Percentiles rank a stretch among this genome's conserved stretches.
These are phyloP conservation scores for Vitis hybrid DNA, from an alignment of 177 flowering plant genomes.

Conservation along the genomic window DNA sequence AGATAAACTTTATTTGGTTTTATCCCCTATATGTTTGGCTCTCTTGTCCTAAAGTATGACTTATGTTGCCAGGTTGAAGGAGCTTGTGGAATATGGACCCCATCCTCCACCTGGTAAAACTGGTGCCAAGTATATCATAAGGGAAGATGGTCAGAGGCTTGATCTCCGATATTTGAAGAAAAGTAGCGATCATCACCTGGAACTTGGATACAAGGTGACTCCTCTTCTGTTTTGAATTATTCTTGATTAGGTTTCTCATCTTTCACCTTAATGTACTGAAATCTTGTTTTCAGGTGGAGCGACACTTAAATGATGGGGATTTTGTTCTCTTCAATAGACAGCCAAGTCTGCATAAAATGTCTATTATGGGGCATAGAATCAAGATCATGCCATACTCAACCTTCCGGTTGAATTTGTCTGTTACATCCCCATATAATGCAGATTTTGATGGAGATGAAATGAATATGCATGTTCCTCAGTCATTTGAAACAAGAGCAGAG, in stretches of 20 bases:
- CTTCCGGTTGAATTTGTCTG: constrained; percentile 90
- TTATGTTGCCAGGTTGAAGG: constrained; percentile 58
- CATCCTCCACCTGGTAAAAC: constrained; percentile 99
- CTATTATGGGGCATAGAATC: constrained; percentile 98
- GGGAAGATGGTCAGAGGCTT: constrained; percentile 98
- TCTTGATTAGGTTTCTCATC: background rate
- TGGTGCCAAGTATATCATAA: constrained; percentile 96
- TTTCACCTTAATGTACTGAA: background rate
- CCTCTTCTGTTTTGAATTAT: background rate
- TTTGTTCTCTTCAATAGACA: constrained; percentile 95
- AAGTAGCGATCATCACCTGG: constrained; percentile 97
- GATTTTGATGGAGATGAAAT: constrained; percentile 99
- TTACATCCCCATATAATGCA: constrained; percentile 98
- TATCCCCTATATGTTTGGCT: background rate
- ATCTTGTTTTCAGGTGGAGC: constrained; percentile 71
- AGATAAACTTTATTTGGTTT: background rate
- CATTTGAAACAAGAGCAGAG: constrained; percentile 99
- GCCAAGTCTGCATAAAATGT: constrained; percentile 99
- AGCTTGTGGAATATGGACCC: constrained; percentile 98
- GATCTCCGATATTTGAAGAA: constrained; percentile 97
- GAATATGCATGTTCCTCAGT: constrained; percentile 99
- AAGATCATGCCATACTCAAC: constrained; percentile 97
- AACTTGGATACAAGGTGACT: constrained; percentile 89
- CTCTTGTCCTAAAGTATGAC: constrained; percentile 18
- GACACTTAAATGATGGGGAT: constrained; percentile 95